Evolutionary conservation across 176 grass and related monocot species (phyloP).

Genomic region (Alopecurus myosuroides): DNA sequence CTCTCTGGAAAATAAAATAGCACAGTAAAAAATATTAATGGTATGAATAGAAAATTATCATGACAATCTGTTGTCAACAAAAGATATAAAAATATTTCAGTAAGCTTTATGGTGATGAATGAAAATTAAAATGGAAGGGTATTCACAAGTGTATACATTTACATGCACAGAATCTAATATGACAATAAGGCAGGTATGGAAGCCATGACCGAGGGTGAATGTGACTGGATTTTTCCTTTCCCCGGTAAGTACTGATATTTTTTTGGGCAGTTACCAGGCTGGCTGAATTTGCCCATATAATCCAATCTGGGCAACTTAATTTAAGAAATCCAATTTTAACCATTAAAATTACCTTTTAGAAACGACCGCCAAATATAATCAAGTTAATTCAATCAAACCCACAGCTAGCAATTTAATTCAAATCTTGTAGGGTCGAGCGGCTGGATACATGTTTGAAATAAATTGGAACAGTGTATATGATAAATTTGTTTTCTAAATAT

Average conservation of each 20-base stretch:
- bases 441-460: background rate
- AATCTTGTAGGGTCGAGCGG: background rate
- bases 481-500: background rate
- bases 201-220: background rate
- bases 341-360: background rate
- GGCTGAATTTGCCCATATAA: background rate
- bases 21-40: background rate
- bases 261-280: slow-evolving; percentile 3
- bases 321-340: background rate
- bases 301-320: background rate
- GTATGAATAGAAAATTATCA: slow-evolving; percentile 5
- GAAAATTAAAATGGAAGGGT: background rate
- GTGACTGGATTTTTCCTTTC: background rate
- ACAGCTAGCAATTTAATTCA: background rate
- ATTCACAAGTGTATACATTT: background rate
- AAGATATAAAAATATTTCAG: background rate
- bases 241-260: background rate
- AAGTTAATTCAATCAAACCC: background rate
- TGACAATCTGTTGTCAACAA: background rate
- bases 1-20: slow-evolving; percentile 60
- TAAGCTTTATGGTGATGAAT: background rate
- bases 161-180: background rate
- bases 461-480: background rate
- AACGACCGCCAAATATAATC: background rate
- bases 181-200: background rate